A percentile compares a stretch with the other conserved stretches of the same genome.
phyloP scores from a whole-genome alignment of 352 stramenopile species.

The Globisporangium canariense region DNA sequence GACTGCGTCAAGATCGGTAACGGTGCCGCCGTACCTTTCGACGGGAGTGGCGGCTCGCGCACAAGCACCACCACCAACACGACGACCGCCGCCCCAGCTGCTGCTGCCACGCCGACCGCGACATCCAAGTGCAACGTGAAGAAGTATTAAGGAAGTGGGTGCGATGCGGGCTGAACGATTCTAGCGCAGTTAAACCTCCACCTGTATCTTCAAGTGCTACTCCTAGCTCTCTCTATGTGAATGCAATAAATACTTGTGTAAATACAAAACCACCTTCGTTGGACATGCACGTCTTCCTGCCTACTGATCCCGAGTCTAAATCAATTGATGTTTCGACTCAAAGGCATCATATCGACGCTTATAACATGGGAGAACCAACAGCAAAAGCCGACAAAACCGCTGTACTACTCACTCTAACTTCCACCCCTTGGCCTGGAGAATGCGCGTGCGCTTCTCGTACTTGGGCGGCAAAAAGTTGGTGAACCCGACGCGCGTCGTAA shows the following conservation, averaged over 20 bases:
- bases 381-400: neutral
- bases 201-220: no score
- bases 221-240: no score
- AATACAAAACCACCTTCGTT: no score
- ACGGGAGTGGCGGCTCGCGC: neutral
- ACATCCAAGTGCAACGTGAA: neutral
- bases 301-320: no score
- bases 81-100: neutral
- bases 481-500: constrained; percentile 53
- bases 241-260: no score
- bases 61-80: neutral
- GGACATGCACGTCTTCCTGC: neutral
- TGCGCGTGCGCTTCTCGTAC: constrained; percentile 17
- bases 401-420: constrained; percentile 8
- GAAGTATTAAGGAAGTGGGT: neutral
- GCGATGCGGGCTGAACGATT: neutral
- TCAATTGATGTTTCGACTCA: no score
- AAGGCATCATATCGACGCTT: no score
- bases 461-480: constrained; percentile 48
- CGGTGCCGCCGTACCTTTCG: neutral
- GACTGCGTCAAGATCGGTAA: constrained; percentile 11
- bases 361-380: no score
- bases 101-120: neutral
- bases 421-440: constrained; percentile 14
- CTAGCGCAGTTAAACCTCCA: no score